Base-by-base conservation (phyloP, 2,329 filamentous ascomycete genomes). In the Fusarium sp. region DNA sequence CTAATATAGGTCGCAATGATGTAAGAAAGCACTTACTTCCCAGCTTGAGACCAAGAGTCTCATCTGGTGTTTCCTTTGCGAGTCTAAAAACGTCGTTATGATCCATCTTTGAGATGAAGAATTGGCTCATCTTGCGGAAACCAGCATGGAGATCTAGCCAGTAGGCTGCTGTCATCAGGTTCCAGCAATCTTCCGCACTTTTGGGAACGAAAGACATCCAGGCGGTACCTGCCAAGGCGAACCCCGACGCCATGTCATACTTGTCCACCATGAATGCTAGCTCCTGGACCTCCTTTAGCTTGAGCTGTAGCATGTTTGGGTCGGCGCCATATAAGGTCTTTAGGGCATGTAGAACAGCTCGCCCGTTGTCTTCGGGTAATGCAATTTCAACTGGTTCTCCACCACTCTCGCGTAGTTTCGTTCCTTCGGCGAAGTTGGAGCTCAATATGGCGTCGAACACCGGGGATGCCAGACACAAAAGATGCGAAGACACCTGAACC, bases 1-100 rank as follows among this genome's bases (percentile, higher is more conserved):
- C 34, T 5, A 2, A 7, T 9, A 8, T 7, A 24, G 15, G 17
- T 1, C 0, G 10, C 15, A 17, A 3, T 22, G n/a, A 1, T 40
- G 2, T 28, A 7, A 19, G 11, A 7, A 26, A 26, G 3, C 6
- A 7, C 47, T 45, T n/a, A 45, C 55, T 7, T 11, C 46, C 49
- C 8, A 53, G 55, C 11, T 10, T 53, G 3, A 44, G 7, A 0
- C 55, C 55, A 5, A 58, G 28, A 2, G 19, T 22, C 14, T 34
- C 26, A 14, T 40, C 40, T 0, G 9, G 0, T 4, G 33, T 28
- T 28, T 34, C 24, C 15, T n/a, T 22, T 3, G 36, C 49, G 2
- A 31, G 19, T n/a, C 17, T 17, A 4, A 33, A 14, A 3, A 28
- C 19, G 7, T 17, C 9, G 6, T n/a, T 13, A 8, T 28, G 38